phyloP scores from a whole-genome alignment of 2,329 filamentous ascomycete species.

The Aspergillus felis region DNA sequence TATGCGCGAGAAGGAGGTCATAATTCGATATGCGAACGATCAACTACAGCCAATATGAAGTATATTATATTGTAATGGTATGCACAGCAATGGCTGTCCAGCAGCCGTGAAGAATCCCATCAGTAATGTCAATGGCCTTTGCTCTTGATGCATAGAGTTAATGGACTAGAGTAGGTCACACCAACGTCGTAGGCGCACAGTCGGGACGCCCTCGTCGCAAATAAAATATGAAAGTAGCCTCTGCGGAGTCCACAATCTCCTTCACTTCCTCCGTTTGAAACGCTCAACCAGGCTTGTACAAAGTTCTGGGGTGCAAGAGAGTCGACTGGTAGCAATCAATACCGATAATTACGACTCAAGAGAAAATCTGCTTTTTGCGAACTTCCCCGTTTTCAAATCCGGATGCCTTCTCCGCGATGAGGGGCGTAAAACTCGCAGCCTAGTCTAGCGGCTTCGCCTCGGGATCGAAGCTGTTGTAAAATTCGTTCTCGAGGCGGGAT shows the following conservation, averaged over 20 bases:
- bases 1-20: background rate
- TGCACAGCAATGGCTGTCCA: background rate
- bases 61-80: background rate
- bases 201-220: background rate
- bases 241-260: no score
- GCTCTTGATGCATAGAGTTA: background rate
- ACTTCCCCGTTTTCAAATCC: slow-evolving; percentile 1
- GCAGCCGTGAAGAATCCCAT: background rate
- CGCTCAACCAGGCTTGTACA: background rate
- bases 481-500: slow-evolving; percentile 63
- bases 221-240: background rate
- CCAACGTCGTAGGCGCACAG: no score
- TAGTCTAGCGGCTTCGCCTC: slow-evolving; percentile 62
- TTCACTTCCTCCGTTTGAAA: background rate
- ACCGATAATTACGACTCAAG: background rate
- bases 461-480: slow-evolving; percentile 61
- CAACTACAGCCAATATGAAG: background rate
- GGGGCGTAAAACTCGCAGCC: slow-evolving; percentile 80
- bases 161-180: background rate
- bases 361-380: background rate
- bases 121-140: background rate
- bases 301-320: background rate
- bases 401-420: slow-evolving; percentile 57
- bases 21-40: background rate
- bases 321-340: background rate